Conservation (phyloP, 1,284 basidiomycete species). For the Boletus holoroseus region DNA sequence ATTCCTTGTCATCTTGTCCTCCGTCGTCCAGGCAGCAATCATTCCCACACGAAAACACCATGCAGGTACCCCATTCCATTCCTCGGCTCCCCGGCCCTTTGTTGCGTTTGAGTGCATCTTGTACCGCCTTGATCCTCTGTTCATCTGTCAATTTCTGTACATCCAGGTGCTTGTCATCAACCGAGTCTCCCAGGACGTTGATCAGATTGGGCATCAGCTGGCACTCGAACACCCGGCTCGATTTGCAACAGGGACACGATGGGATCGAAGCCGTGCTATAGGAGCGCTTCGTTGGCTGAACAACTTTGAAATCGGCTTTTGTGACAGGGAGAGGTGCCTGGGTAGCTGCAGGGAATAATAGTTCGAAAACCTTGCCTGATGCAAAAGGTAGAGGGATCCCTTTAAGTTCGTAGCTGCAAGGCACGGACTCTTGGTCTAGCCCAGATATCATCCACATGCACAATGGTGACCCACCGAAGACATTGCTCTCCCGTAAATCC, state of each 20-base stretch:
- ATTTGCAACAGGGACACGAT: slow-evolving; percentile 55
- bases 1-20: slow-evolving; percentile 39
- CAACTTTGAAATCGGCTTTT: slow-evolving; percentile 54
- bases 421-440: background rate
- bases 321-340: slow-evolving; percentile 46
- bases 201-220: slow-evolving; percentile 86
- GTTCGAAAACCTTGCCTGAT: slow-evolving; percentile 60
- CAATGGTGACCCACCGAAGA: slow-evolving; percentile 50
- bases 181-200: slow-evolving; percentile 49
- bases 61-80: slow-evolving; percentile 82
- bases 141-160: slow-evolving; percentile 47
- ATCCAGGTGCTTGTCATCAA: slow-evolving; percentile 23
- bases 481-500: slow-evolving; percentile 68
- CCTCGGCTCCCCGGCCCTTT: slow-evolving; percentile 41
- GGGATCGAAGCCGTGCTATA: slow-evolving; percentile 49
- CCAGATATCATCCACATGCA: background rate
- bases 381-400: slow-evolving; percentile 72
- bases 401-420: slow-evolving; percentile 67
- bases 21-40: slow-evolving; percentile 57
- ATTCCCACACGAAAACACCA: slow-evolving; percentile 72
- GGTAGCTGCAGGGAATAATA: slow-evolving; percentile 58
- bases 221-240: slow-evolving; percentile 69
- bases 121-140: slow-evolving; percentile 52
- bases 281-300: slow-evolving; percentile 42
- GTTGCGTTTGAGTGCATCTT: slow-evolving; percentile 45